These are phyloP conservation scores for Aureobasidium leucospermi DNA, from an alignment of 2,329 filamentous ascomycete species.

Conservation along the genomic window DNA sequence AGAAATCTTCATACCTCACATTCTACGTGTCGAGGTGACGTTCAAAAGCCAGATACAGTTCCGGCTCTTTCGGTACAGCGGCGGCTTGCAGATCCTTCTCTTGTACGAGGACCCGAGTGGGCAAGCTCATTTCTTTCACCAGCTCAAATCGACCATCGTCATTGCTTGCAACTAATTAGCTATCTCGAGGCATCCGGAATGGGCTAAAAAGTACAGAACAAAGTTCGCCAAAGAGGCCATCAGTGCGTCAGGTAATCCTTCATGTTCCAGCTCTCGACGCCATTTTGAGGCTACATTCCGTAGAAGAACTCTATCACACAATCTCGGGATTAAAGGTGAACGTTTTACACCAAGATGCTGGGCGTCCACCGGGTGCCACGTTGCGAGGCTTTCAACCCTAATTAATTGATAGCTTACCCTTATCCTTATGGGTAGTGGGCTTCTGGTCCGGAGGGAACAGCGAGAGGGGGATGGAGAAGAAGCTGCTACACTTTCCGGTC, in stretches of 20 bases:
- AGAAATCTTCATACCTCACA: not conserved
- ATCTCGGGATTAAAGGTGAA: slow-evolving; percentile 6
- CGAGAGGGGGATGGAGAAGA: not conserved
- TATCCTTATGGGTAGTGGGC: not conserved
- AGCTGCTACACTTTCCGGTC: not conserved
- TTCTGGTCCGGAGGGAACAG: not conserved
- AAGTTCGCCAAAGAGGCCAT: slow-evolving; percentile 1
- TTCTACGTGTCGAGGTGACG: not conserved
- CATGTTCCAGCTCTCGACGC: slow-evolving; percentile 9
- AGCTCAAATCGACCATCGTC: not conserved
- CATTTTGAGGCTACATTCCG: not conserved
- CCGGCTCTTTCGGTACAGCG: not conserved
- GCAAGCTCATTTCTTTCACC: not conserved
- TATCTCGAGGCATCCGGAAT: slow-evolving; percentile 2
- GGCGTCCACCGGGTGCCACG: slow-evolving; percentile 1
- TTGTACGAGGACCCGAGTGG: not conserved
- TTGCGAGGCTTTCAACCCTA: slow-evolving; percentile 4
- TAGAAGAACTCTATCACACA: slow-evolving; percentile 8
- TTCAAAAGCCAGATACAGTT: not conserved
- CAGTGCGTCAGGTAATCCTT: slow-evolving; percentile 4
- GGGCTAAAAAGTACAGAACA: slow-evolving; percentile 12
- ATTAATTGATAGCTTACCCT: not conserved
- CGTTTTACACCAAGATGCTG: slow-evolving; percentile 1
- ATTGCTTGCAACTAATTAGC: not conserved
- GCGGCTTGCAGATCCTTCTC: not conserved